Evolutionary conservation across 352 stramenopile genomes (phyloP), one percentile per base, ranked within the genome.

Genomic region (Pythium scleroteichum): DNA sequence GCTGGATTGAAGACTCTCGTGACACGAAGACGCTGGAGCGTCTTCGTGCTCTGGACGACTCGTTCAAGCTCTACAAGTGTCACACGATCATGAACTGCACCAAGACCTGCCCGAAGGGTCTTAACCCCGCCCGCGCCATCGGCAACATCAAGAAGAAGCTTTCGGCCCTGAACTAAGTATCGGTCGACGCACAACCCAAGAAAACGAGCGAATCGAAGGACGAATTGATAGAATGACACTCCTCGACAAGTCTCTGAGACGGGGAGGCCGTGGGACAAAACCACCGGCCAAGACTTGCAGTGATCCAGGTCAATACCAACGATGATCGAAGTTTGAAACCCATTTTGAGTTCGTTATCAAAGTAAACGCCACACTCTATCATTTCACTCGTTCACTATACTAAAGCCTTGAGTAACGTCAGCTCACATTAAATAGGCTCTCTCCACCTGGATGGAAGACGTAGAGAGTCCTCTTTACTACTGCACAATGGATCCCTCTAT

Each of bases 31-130:
- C 96, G 39, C 82, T 97, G 62, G 96, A 99, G 83, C 92, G 98
- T 72, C 74, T 99, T 22, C 87, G 92, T 58, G 78, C 90, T 38
- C 72, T 99, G 19, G 97, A 99, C 74, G 98, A 99, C 82, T 92
- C 97, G 58, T 99, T 99, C 82, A 99, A 99, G 79, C 77, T 99
- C 45, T 99, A 99, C 81, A 94, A 97, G 72, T 99, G 96, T 87
- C 97, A 99, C 83, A 99, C 97, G 46, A 99, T 99, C 78, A 99
- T 99, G 97, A 99, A 99, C 87, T 99, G 98, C 88, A 98, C 94
- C 65, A 98, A 98, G 73, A 98, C 97, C 55, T 99, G 98, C 85
- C 98, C 98, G 16, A 99, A 99, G 88, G 95, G 98, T 59, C 90
- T 99, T 62, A 99, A 99, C 85, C 98, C 98, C 9, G 98, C 96